phyloP scores from a whole-genome alignment of 78 protist species.

The Paulinella micropora region DNA sequence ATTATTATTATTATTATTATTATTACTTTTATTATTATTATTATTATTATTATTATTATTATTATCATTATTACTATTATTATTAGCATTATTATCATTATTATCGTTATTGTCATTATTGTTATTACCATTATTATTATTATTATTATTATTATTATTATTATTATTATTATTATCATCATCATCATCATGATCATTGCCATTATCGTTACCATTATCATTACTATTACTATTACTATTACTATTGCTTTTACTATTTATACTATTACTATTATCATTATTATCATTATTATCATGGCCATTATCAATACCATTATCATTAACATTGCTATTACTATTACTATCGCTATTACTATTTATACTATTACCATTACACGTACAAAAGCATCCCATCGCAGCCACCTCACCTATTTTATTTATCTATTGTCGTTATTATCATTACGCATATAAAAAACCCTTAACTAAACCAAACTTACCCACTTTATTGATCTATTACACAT shows the following conservation, averaged over 20 bases:
- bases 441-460: no score
- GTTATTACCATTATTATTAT: background rate
- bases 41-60: background rate
- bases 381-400: no score
- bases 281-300: background rate
- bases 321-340: background rate
- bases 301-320: background rate
- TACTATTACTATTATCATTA: background rate
- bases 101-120: background rate
- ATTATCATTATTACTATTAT: background rate
- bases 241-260: no score
- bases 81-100: background rate
- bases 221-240: background rate
- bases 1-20: background rate
- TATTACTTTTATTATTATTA: background rate
- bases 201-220: background rate
- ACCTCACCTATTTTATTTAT: no score
- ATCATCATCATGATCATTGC: background rate
- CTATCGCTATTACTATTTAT: background rate
- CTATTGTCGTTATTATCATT: no score
- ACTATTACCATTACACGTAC: no score
- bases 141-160: background rate
- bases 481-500: no score
- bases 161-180: background rate
- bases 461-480: no score